Conservation (phyloP, 108 stramenopile genomes). For the Conticribra guillardii region DNA sequence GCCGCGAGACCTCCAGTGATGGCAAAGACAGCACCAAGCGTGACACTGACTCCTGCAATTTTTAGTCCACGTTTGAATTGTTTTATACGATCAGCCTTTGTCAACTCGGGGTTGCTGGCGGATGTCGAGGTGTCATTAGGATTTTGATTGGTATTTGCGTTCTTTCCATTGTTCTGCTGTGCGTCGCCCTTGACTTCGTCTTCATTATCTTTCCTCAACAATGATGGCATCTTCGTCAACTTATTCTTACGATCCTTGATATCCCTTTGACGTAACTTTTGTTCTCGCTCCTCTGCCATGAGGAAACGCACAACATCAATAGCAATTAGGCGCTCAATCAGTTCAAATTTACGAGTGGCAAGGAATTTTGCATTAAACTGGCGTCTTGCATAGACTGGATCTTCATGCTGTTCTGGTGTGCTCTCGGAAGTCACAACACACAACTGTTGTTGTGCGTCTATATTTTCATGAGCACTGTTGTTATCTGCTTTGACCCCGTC, state of each 20-base stretch:
- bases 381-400: slow-evolving; percentile 21
- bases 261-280: slow-evolving; percentile 31
- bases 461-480: no score
- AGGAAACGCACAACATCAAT: slow-evolving; percentile 56
- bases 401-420: slow-evolving; percentile 9
- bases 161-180: neutral
- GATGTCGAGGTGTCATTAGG: neutral
- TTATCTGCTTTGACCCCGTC: no score
- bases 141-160: slow-evolving; percentile 9
- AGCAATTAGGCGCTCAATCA: slow-evolving; percentile 49
- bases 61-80: slow-evolving; percentile 54
- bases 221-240: slow-evolving; percentile 25
- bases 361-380: slow-evolving; percentile 49
- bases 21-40: slow-evolving; percentile 70
- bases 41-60: slow-evolving; percentile 65
- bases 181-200: slow-evolving; percentile 4
- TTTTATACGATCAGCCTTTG: slow-evolving; percentile 32
- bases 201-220: slow-evolving; percentile 23
- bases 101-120: slow-evolving; percentile 12
- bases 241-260: slow-evolving; percentile 28
- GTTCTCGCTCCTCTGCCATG: slow-evolving; percentile 45
- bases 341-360: slow-evolving; percentile 48
- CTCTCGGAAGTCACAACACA: neutral
- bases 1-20: slow-evolving; percentile 77
- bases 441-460: neutral